phyloP scores from a whole-genome alignment of 2,329 filamentous ascomycete species.

The Geosmithia putterillii region DNA sequence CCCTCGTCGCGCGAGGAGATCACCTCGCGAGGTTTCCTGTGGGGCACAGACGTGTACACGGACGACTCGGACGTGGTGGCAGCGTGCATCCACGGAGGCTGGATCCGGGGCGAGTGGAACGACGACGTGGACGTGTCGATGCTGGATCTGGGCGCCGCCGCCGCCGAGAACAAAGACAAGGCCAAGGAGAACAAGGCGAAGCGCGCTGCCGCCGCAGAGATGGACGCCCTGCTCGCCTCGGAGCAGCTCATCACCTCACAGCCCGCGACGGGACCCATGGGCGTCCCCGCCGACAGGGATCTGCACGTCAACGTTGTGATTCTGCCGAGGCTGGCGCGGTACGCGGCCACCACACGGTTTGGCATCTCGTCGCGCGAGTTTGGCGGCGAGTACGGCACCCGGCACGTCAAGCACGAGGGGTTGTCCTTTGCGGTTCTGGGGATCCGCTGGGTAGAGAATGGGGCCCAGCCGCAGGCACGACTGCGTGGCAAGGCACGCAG shows the following conservation, averaged over 20 bases:
- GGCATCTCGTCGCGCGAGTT: conserved; percentile 77
- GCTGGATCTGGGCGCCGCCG: conserved; percentile 38
- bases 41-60: conserved; percentile 90
- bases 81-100: conserved; percentile 85
- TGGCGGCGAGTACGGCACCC: conserved; percentile 35
- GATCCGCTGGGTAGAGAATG: conserved; percentile 74
- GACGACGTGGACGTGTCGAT: conserved; percentile 62
- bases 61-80: conserved; percentile 92
- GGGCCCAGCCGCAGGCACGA: conserved; percentile 47
- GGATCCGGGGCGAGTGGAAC: conserved; percentile 80
- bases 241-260: conserved; percentile 37
- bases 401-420: conserved; percentile 57
- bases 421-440: conserved; percentile 78
- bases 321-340: conserved; percentile 66
- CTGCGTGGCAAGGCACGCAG: conserved; percentile 42
- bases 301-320: conserved; percentile 80
- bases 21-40: conserved; percentile 66
- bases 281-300: conserved; percentile 57
- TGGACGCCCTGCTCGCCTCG: conserved; percentile 20
- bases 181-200: conserved; percentile 9
- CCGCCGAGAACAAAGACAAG: conserved; percentile 17
- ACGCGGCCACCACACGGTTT: conserved; percentile 61
- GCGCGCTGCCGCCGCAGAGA: conserved; percentile 4
- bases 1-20: conserved; percentile 67
- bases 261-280: conserved; percentile 47